These are phyloP conservation scores for Agrocybe chaxingu DNA, from an alignment of 768 basidiomycete genomes.

Conservation along the genomic window DNA sequence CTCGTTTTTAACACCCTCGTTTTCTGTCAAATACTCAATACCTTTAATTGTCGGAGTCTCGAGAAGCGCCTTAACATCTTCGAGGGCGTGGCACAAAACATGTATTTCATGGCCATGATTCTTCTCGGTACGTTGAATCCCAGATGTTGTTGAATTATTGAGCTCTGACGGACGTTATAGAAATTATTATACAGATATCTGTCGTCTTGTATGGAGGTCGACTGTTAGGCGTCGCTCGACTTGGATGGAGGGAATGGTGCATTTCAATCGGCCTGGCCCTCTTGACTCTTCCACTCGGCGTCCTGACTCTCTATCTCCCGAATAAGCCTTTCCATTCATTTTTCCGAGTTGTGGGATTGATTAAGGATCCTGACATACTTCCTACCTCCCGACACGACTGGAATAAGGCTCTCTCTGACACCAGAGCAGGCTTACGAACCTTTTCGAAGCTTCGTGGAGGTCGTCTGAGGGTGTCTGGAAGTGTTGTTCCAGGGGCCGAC, in stretches of 20 bases:
- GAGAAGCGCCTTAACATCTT: constrained; percentile 89
- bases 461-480: constrained; percentile 69
- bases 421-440: constrained; percentile 82
- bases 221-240: constrained; percentile 83
- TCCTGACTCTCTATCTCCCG: constrained; percentile 74
- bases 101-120: constrained; percentile 83
- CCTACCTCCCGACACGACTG: constrained; percentile 64
- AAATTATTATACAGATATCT: constrained; percentile 80
- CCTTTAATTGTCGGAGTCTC: constrained; percentile 85
- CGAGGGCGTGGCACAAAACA: constrained; percentile 74
- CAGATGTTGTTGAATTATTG: background rate
- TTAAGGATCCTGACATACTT: constrained; percentile 62
- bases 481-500: no score
- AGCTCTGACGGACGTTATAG: constrained; percentile 33
- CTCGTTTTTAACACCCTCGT: constrained; percentile 98
- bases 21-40: constrained; percentile 96
- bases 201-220: constrained; percentile 90
- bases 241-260: constrained; percentile 87
- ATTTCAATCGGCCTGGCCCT: constrained; percentile 86
- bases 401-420: constrained; percentile 76
- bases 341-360: constrained; percentile 52
- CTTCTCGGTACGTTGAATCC: constrained; percentile 60
- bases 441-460: constrained; percentile 86
- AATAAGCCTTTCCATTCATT: constrained; percentile 69
- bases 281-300: constrained; percentile 86